phyloP scores from a whole-genome alignment of 139 green algal genomes.

The Dunaliella primolecta region DNA sequence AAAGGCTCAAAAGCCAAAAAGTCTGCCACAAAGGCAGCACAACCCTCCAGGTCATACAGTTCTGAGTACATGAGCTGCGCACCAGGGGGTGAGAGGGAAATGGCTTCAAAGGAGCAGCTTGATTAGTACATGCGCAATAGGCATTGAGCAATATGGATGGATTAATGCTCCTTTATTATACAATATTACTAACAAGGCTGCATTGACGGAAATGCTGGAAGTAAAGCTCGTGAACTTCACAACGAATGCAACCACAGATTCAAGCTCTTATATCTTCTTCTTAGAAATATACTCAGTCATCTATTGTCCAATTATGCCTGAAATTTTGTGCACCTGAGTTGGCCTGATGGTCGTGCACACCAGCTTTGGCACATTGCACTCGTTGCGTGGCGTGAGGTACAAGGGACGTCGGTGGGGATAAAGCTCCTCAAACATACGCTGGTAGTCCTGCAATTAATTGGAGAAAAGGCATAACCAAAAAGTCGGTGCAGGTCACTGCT shows the following conservation, averaged over 20 bases:
- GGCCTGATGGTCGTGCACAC: conserved; percentile 77
- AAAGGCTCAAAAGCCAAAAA: conserved; percentile 79
- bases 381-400: conserved; percentile 71
- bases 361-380: conserved; percentile 78
- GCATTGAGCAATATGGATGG: background rate
- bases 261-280: no score
- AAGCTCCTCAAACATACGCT: conserved; percentile 64
- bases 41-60: conserved; percentile 66
- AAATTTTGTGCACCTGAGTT: conserved; percentile 39
- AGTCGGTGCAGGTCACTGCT: no score
- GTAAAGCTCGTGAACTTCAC: no score
- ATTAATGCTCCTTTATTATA: no score
- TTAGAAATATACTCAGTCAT: no score
- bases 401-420: conserved; percentile 72
- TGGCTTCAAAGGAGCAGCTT: no score
- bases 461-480: no score
- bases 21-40: conserved; percentile 69
- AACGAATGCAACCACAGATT: no score
- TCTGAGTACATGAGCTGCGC: conserved; percentile 29
- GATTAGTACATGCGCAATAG: background rate
- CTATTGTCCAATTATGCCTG: no score
- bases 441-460: conserved; percentile 43
- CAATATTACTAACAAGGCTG: no score
- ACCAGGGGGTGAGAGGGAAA: no score
- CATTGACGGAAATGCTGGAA: background rate